Evolutionary conservation across 345 rosid genomes (phyloP).

Genomic region (Heritiera fomes): DNA sequence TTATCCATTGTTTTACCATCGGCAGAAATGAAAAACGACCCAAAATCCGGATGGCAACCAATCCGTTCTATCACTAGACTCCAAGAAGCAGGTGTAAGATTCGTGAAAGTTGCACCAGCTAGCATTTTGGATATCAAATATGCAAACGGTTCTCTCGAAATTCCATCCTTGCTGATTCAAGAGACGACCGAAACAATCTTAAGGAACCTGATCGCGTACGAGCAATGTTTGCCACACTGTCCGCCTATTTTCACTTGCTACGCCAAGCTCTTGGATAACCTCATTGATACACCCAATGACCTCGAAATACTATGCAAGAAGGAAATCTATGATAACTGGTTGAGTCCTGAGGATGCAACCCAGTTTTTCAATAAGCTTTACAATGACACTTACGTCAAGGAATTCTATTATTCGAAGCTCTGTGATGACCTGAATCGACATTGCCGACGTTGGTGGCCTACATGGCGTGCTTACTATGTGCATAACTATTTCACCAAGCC

Average conservation of each 20-base stretch:
- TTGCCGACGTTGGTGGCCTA: conserved; percentile 21
- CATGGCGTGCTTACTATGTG: conserved; percentile 17
- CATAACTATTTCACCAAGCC: conserved; percentile 29
- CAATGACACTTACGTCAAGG: conserved; percentile 23
- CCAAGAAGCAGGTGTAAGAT: conserved; percentile 23
- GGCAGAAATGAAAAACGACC: too few relatives aligned
- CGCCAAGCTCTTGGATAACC: conserved; percentile 27
- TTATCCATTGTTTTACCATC: too few relatives aligned
- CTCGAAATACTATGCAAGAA: conserved; percentile 22
- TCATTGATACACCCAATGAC: conserved; percentile 28
- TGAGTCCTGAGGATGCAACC: conserved; percentile 26
- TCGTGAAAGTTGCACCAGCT: background rate
- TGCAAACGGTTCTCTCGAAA: conserved; percentile 8
- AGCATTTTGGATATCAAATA: conserved; percentile 28
- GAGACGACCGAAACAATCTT: conserved; percentile 22
- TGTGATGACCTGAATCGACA: conserved; percentile 6
- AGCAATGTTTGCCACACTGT: too few relatives aligned
- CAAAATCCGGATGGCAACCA: too few relatives aligned
- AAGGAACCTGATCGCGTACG: background rate
- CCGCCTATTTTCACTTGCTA: conserved; percentile 7
- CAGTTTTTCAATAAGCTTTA: conserved; percentile 26
- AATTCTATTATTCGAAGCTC: conserved; percentile 13
- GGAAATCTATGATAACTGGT: conserved; percentile 15
- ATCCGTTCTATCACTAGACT: conserved; percentile 10
- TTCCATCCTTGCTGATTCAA: conserved; percentile 20